Percentiles rank a stretch among this genome's conserved stretches.
Conservation (phyloP, 1,139 yeast species). For the Yamadazyma mexicana region DNA sequence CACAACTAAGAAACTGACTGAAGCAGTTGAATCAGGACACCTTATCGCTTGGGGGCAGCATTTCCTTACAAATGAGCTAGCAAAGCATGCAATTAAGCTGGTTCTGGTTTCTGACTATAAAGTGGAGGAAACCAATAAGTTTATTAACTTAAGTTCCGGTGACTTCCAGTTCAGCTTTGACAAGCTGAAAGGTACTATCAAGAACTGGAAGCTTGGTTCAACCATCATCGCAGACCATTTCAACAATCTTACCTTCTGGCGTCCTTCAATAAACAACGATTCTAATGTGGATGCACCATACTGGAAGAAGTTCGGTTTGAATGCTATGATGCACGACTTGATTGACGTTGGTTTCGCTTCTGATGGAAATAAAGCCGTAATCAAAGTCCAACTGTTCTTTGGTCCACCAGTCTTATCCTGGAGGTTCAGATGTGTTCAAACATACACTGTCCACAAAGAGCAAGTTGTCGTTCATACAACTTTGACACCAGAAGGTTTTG, state of each 20-base stretch:
- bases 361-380: background rate
- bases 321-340: constrained; percentile 11
- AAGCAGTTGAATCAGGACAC: constrained; percentile 17
- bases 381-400: constrained; percentile 6
- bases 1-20: constrained; percentile 7
- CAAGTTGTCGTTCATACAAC: constrained; percentile 8
- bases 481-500: constrained; percentile 8
- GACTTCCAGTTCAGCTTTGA: constrained; percentile 4
- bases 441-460: constrained; percentile 10
- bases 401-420: constrained; percentile 18
- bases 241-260: constrained; percentile 23
- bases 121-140: background rate
- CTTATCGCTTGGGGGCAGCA: constrained; percentile 27
- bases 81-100: too few relatives aligned
- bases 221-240: background rate
- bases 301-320: constrained; percentile 16
- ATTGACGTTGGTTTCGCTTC: constrained; percentile 4
- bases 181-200: constrained; percentile 6
- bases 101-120: too few relatives aligned
- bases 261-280: constrained; percentile 34
- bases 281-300: constrained; percentile 16
- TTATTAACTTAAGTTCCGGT: background rate
- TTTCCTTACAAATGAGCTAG: background rate
- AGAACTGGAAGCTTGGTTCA: background rate
- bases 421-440: constrained; percentile 15